Evolutionary conservation across 2,329 filamentous ascomycete genomes (phyloP), one percentile per base, ranked within the genome.

Genomic region (Coniochaeta sp.): DNA sequence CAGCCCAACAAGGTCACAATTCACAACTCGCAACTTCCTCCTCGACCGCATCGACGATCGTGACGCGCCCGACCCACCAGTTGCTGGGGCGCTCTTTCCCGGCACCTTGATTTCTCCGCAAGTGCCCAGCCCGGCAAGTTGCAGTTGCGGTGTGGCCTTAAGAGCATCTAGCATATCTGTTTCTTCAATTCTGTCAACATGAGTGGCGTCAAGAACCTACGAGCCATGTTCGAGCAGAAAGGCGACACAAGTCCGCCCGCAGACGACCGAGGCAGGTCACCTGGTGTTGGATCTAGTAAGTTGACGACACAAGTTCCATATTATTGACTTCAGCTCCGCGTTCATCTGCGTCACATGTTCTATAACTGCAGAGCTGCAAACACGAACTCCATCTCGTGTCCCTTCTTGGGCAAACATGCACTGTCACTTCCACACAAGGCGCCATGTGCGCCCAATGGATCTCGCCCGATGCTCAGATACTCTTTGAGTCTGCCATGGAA

Each of bases 151-250:
- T n/a, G n/a, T n/a, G n/a, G n/a, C n/a, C n/a, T n/a, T n/a, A n/a
- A n/a, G n/a, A n/a, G n/a, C n/a, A 51, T 27, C n/a, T n/a, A 24
- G 28, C 18, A 22, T 22, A 24, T 12, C 38, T 22, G n/a, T 50
- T 50, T 49, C 51, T 48, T 18, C 26, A 48, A 46, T 60, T 52
- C 67, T 61, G 68, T 69, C 68, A 72, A 67, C 63, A 83, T 83
- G 79, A 83, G 83, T 64, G 83, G 80, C 63, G 85, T 89, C 63
- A 85, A 78, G 71, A 88, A 87, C 71, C 81, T 91, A 58, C 78
- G 86, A 61, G 87, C 87, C 63, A 89, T 88, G 78, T 91, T 91
- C 67, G 87, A 91, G 75, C 82, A 83, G 65, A 87, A 82, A 69
- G 81, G 78, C 65, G 79, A 82, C 59, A 73, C 75, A 53, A 85